Base-by-base conservation (phyloP, 169 alveolate species). In the Perkinsus olseni region DNA sequence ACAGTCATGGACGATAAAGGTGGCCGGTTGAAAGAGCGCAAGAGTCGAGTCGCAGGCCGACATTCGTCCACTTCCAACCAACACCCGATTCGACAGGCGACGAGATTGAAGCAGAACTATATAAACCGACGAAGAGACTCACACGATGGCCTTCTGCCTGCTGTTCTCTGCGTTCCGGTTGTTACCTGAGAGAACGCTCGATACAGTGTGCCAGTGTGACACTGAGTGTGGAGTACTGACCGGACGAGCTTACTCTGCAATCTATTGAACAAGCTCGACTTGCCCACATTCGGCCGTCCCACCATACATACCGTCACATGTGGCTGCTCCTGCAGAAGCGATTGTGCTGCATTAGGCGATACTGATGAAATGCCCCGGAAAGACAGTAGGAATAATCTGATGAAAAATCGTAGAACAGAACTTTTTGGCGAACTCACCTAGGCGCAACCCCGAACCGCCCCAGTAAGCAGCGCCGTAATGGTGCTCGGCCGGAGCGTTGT, bases 241-340 rank as follows among this genome's bases (percentile, higher is more conserved):
- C 6, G 62, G 62, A 45, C 62, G 62, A 45, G 17, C 82, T 62
- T 24, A 62, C 82, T 62, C 48, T 94, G 74, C 74, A 97, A 92
- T 37, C 96, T 94, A 92, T 96, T 96, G 93, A 95, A 96, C 74
- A 96, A 91, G 28, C 96, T 94, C 40, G 96, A 94, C 93, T 96
- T 96, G n/a, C 97, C 97, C 74, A 95, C 97, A 48, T 95, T 95
- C 28, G 96, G 93, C 11, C 96, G 96, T 34, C 97, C 97, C 36
- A 96, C 92, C 21, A 96, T 48, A 24, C 82, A 62, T 24, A 62
- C 82, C 34, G 82, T 62, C 28, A 62, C 82, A 24, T 62, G 82
- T 3, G 82, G 82, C 31, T 28, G 8, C 82, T 62, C 82, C 8
- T 24, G 28, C 82, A 62, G 1, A 21, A 62, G 34, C 28, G 37